These are phyloP conservation scores for Botrytis paeoniae DNA, from an alignment of 2,329 filamentous ascomycete genomes.

Conservation along the genomic window DNA sequence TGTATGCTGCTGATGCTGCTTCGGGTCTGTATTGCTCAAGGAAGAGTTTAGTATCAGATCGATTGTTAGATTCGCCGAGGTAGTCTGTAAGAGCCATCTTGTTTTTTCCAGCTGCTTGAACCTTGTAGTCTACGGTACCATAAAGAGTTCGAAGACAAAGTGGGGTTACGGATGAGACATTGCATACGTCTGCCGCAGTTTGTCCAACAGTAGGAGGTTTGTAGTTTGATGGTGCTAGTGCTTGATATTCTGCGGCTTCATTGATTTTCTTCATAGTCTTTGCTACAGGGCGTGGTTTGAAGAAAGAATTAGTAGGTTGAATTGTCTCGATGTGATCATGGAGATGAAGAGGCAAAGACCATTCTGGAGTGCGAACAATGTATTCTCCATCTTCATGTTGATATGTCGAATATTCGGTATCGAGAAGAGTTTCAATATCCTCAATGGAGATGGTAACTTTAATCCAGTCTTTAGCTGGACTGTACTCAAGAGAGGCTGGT, in stretches of 20 bases:
- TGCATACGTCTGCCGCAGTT: slow-evolving; percentile 55
- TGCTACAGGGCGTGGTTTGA: slow-evolving; percentile 43
- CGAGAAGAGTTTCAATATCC: slow-evolving; percentile 41
- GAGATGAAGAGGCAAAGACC: slow-evolving; percentile 44
- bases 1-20: slow-evolving; percentile 21
- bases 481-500: slow-evolving; percentile 41
- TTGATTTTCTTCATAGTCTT: slow-evolving; percentile 23
- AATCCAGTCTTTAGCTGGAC: slow-evolving; percentile 56
- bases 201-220: slow-evolving; percentile 12
- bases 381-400: slow-evolving; percentile 36
- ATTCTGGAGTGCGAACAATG: slow-evolving; percentile 29
- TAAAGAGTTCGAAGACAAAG: slow-evolving; percentile 32
- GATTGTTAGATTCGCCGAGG: slow-evolving; percentile 29
- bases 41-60: slow-evolving; percentile 30
- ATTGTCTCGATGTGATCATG: slow-evolving; percentile 46
- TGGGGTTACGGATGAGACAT: slow-evolving; percentile 42
- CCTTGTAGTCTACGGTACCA: slow-evolving; percentile 28
- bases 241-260: slow-evolving; percentile 1
- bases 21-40: slow-evolving; percentile 28
- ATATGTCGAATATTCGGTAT: slow-evolving; percentile 40
- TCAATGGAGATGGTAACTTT: slow-evolving; percentile 46
- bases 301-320: slow-evolving; percentile 58
- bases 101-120: slow-evolving; percentile 26
- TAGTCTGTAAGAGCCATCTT: slow-evolving; percentile 31
- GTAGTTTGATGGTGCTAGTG: slow-evolving; percentile 8